Percentiles rank a stretch among this genome's conserved stretches.
These are phyloP conservation scores for Cryptococcus wingfieldii DNA, from an alignment of 1,284 basidiomycete genomes.

Conservation along the genomic window DNA sequence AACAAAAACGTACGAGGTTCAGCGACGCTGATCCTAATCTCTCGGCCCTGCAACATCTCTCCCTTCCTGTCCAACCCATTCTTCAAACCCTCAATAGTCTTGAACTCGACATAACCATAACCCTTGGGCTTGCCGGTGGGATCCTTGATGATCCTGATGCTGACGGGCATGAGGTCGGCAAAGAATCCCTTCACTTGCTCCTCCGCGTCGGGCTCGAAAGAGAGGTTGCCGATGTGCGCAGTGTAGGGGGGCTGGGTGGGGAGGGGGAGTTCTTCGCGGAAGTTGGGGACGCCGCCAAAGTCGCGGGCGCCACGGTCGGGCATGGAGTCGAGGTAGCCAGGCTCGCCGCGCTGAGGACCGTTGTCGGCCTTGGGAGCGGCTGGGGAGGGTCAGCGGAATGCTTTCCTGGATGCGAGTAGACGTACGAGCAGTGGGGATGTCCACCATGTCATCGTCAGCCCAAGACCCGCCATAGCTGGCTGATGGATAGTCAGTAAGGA, in stretches of 20 bases:
- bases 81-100: constrained; percentile 74
- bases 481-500: neutral
- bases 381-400: constrained; percentile 22
- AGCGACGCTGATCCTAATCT: constrained; percentile 86
- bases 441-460: neutral
- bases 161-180: constrained; percentile 60
- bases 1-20: constrained; percentile 65
- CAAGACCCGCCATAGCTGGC: neutral
- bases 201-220: constrained; percentile 82
- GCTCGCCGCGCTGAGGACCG: constrained; percentile 45
- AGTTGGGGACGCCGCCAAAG: constrained; percentile 48
- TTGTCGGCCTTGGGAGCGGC: constrained; percentile 48
- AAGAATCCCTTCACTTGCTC: constrained; percentile 79
- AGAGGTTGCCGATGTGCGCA: constrained; percentile 90
- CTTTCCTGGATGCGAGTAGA: neutral
- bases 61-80: constrained; percentile 66
- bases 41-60: constrained; percentile 66
- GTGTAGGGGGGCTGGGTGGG: constrained; percentile 95
- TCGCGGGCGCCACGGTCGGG: constrained; percentile 37
- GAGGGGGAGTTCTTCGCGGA: constrained; percentile 85
- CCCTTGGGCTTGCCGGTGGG: constrained; percentile 90
- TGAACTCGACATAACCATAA: constrained; percentile 96
- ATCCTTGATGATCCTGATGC: constrained; percentile 88
- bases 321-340: constrained; percentile 49
- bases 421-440: neutral